Percentiles rank a stretch among this genome's conserved stretches.
These are phyloP conservation scores for Daucus carota DNA, from an alignment of 129 eudicot genomes.

Conservation along the genomic window DH1_v3.0 NC_030384.2:27092001-27092500, in stretches of 20 bases:
- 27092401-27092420: neutral
- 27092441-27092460: neutral
- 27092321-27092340: slow-evolving; percentile 8
- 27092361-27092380: neutral
- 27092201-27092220: slow-evolving; percentile 11
- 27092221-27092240: slow-evolving; percentile 15
- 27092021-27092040: neutral
- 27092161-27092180: slow-evolving; percentile 16
- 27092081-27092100: slow-evolving; percentile 5
- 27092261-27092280: slow-evolving; percentile 19
- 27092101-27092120: slow-evolving; percentile 6
- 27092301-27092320: slow-evolving; percentile 6
- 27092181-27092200: slow-evolving; percentile 18
- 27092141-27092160: slow-evolving; percentile 17
- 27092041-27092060: slow-evolving; percentile 10
- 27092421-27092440: neutral
- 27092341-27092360: slow-evolving; percentile 3
- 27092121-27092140: slow-evolving; percentile 9
- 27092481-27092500: neutral
- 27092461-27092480: neutral
- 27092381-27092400: neutral
- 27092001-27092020: slow-evolving; percentile 10
- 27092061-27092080: slow-evolving; percentile 7
- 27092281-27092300: slow-evolving; percentile 4
- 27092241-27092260: slow-evolving; percentile 11